phyloP scores from a whole-genome alignment of 2,329 filamentous ascomycete species.

The Exophiala bonariae region DNA sequence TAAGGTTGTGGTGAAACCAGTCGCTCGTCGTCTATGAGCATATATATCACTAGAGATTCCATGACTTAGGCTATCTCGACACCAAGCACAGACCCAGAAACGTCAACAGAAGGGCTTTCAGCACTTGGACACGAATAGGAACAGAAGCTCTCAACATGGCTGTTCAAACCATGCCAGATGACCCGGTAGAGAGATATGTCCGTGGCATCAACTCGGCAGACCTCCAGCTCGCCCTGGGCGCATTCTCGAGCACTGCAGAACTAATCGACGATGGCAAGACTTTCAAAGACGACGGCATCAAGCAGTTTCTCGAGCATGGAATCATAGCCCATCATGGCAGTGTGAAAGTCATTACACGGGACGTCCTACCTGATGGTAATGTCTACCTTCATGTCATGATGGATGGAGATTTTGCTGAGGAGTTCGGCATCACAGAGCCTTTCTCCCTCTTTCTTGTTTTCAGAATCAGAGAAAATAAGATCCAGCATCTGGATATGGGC shows the following conservation, averaged over 20 bases:
- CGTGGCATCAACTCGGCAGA: slow-evolving; percentile 15
- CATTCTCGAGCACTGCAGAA: slow-evolving; percentile 15
- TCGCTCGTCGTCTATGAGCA: too few relatives aligned
- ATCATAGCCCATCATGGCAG: slow-evolving; percentile 12
- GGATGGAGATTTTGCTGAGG: slow-evolving; percentile 18
- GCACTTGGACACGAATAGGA: too few relatives aligned
- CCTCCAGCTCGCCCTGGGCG: slow-evolving; percentile 12
- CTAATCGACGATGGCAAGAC: slow-evolving; percentile 18
- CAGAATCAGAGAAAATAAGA: slow-evolving; percentile 12
- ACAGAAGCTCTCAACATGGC: too few relatives aligned
- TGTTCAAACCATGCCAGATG: neutral
- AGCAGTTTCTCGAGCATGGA: slow-evolving; percentile 10
- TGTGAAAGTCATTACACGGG: slow-evolving; percentile 9
- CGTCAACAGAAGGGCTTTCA: neutral
- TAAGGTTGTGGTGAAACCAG: too few relatives aligned
- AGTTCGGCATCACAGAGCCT: slow-evolving; percentile 18
- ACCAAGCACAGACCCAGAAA: too few relatives aligned
- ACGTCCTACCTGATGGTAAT: slow-evolving; percentile 6
- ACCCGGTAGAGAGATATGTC: slow-evolving; percentile 12
- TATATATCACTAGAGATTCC: too few relatives aligned
- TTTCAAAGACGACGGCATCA: slow-evolving; percentile 16
- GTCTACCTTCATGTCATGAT: slow-evolving; percentile 14
- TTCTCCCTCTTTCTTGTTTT: slow-evolving; percentile 17
- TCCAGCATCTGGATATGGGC: slow-evolving; percentile 15
- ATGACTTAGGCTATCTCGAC: too few relatives aligned